Conservation (phyloP, 768 basidiomycete genomes). For the Panaeolus papilionaceus region DNA sequence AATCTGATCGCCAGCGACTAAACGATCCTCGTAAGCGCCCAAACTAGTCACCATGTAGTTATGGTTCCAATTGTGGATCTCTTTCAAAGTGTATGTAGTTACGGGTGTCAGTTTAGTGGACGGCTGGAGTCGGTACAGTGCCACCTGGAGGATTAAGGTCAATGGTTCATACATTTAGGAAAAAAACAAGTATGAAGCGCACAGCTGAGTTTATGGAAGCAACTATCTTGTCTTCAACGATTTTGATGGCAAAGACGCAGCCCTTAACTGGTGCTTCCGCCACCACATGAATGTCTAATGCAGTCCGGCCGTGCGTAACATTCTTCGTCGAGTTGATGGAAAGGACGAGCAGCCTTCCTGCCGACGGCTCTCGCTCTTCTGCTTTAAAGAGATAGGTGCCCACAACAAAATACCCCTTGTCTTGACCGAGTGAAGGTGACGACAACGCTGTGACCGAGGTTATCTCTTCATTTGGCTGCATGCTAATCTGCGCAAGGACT, state of each 20-base stretch:
- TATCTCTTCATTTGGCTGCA: conserved; percentile 65
- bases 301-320: conserved; percentile 25
- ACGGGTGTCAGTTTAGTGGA: conserved; percentile 35
- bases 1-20: conserved; percentile 83
- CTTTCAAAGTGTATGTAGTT: conserved; percentile 43
- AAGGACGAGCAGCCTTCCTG: conserved; percentile 70
- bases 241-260: conserved; percentile 70
- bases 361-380: conserved; percentile 54
- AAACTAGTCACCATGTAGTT: conserved; percentile 82
- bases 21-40: conserved; percentile 53
- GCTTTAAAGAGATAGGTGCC: conserved; percentile 51
- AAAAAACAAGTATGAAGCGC: conserved; percentile 28
- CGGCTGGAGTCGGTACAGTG: conserved; percentile 49
- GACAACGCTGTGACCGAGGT: conserved; percentile 53
- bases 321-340: background rate
- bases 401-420: conserved; percentile 52
- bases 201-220: conserved; percentile 83
- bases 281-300: conserved; percentile 45
- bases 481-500: conserved; percentile 57
- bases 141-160: conserved; percentile 41
- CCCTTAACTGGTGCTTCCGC: conserved; percentile 59
- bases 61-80: conserved; percentile 73
- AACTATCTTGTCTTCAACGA: conserved; percentile 56
- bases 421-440: conserved; percentile 33
- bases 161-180: conserved; percentile 9